A percentile compares a stretch with the other conserved stretches of the same genome.
Evolutionary conservation across 208 protist species (phyloP).

Genomic region (Leishmania amazonensis): DNA sequence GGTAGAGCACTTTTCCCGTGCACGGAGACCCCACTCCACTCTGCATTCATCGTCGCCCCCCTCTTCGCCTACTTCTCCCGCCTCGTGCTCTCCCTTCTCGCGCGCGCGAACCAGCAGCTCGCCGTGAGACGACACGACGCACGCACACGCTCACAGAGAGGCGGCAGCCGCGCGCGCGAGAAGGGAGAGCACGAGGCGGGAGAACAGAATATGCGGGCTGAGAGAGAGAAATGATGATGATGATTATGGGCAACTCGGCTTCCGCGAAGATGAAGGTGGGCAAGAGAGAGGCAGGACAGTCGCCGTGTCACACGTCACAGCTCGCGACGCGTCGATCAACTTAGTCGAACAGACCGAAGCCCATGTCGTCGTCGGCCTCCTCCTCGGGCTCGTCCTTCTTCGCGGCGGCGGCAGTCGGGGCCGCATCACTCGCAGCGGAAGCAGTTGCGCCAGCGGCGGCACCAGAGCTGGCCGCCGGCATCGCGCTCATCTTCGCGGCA

Average conservation of each 20-base stretch:
- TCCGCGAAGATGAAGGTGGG: not conserved
- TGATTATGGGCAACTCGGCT: not conserved
- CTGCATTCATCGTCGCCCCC: not conserved
- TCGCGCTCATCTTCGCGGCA: slow-evolving; percentile 77
- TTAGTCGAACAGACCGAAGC: slow-evolving; percentile 69
- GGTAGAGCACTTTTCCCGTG: not conserved
- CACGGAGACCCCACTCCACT: not conserved
- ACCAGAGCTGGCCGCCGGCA: slow-evolving; percentile 42
- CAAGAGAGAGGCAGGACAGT: not conserved
- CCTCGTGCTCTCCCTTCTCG: too few relatives aligned
- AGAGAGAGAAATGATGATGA: not conserved
- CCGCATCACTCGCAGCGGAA: slow-evolving; percentile 35
- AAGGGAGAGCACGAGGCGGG: not conserved
- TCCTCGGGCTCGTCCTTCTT: slow-evolving; percentile 76
- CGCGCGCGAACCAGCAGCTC: not conserved
- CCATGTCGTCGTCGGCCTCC: slow-evolving; percentile 91
- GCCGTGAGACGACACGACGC: not conserved
- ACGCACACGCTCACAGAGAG: not conserved
- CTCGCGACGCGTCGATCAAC: not conserved
- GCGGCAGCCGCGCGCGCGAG: not conserved
- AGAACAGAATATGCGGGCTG: not conserved
- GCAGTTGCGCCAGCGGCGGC: slow-evolving; percentile 38
- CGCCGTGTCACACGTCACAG: not conserved
- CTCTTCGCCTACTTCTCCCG: too few relatives aligned
- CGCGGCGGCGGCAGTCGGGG: slow-evolving; percentile 39